Conservation (phyloP, 2,329 filamentous ascomycete species). For the Coleophoma eucalyptorum region DNA sequence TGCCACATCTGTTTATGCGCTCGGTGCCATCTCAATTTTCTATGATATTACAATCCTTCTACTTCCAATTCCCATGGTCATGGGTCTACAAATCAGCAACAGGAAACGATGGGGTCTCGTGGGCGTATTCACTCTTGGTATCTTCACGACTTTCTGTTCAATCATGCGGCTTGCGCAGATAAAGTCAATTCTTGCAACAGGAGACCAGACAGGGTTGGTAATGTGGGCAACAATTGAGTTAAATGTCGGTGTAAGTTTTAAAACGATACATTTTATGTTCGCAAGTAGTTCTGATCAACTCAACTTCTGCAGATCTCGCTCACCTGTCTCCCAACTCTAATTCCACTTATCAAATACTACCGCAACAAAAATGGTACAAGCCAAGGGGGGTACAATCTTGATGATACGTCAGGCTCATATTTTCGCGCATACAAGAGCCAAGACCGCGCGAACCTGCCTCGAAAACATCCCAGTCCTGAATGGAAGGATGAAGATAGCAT, state of each 20-base stretch:
- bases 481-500: not conserved
- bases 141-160: slow-evolving; percentile 52
- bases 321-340: slow-evolving; percentile 6
- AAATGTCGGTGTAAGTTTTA: slow-evolving; percentile 46
- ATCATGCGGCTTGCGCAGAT: slow-evolving; percentile 49
- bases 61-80: not conserved
- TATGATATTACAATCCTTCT: not conserved
- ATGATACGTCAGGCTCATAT: not conserved
- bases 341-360: slow-evolving; percentile 6
- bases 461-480: not conserved
- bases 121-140: slow-evolving; percentile 43
- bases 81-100: not conserved
- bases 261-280: not conserved
- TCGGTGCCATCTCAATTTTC: not conserved
- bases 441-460: not conserved
- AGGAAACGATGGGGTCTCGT: not conserved
- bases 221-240: slow-evolving; percentile 55
- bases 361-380: slow-evolving; percentile 4
- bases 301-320: slow-evolving; percentile 3
- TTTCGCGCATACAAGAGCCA: not conserved
- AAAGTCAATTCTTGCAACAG: slow-evolving; percentile 44
- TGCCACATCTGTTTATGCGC: not conserved
- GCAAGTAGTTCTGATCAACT: not conserved
- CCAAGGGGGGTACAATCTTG: not conserved
- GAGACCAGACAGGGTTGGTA: slow-evolving; percentile 51